phyloP scores from a whole-genome alignment of 805 yeast genomes.

The Clavispora carvajalis region DNA sequence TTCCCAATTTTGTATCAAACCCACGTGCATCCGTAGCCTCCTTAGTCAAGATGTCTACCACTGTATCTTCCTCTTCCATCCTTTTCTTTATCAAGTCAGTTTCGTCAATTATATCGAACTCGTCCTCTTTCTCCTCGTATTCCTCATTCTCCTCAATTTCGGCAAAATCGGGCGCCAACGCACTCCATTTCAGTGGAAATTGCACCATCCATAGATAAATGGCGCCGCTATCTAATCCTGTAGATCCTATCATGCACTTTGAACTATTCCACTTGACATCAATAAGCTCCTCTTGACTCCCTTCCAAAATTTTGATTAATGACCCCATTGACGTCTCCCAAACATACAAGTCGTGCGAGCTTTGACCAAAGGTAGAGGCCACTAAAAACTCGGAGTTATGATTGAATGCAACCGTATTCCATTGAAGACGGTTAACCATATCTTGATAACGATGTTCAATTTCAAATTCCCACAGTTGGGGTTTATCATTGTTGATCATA shows the following conservation, averaged over 20 bases:
- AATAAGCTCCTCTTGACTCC: slow-evolving; percentile 81
- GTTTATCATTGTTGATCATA: slow-evolving; percentile 27
- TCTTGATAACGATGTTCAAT: slow-evolving; percentile 83
- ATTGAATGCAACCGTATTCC: slow-evolving; percentile 78
- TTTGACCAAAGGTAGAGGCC: slow-evolving; percentile 78
- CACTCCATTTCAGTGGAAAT: slow-evolving; percentile 92
- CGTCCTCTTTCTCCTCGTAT: slow-evolving; percentile 85
- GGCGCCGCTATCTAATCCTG: slow-evolving; percentile 80
- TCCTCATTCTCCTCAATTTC: slow-evolving; percentile 90
- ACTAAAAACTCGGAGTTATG: slow-evolving; percentile 76
- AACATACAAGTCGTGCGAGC: slow-evolving; percentile 82
- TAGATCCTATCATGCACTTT: slow-evolving; percentile 70
- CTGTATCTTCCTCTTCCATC: slow-evolving; percentile 53
- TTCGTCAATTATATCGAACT: slow-evolving; percentile 75
- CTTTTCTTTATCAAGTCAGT: slow-evolving; percentile 58
- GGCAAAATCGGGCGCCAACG: slow-evolving; percentile 92
- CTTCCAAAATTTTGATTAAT: slow-evolving; percentile 83
- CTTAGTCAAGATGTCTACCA: slow-evolving; percentile 58
- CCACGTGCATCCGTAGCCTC: slow-evolving; percentile 74
- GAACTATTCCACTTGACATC: slow-evolving; percentile 84
- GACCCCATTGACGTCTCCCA: slow-evolving; percentile 92
- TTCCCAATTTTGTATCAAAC: slow-evolving; percentile 43
- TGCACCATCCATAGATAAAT: slow-evolving; percentile 77
- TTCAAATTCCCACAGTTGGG: slow-evolving; percentile 46
- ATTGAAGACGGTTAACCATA: slow-evolving; percentile 79